Conservation (phyloP, 352 stramenopile species). For the Hyaloperonospora brassicae region DNA sequence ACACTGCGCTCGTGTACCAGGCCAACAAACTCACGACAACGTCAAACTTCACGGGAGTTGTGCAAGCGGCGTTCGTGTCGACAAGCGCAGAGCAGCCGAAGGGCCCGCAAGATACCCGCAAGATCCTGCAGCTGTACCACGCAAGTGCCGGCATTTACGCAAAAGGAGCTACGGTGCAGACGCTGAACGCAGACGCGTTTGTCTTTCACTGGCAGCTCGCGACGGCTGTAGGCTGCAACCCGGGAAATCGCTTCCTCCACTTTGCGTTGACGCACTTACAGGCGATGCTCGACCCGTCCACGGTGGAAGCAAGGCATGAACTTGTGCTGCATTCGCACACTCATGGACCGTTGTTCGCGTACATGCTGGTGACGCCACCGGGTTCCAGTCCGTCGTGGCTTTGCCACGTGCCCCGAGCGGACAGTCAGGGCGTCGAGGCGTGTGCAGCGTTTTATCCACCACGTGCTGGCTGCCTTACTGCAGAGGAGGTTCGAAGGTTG, state of each 20-base stretch:
- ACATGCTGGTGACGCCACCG: conserved; percentile 21
- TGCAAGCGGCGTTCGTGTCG: conserved; percentile 60
- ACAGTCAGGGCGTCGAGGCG: conserved; percentile 34
- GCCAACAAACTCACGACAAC: conserved; percentile 47
- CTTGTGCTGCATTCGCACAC: conserved; percentile 69
- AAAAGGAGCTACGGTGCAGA: conserved; percentile 14
- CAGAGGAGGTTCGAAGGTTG: conserved; percentile 28
- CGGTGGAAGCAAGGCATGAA: conserved; percentile 33
- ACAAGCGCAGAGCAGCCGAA: conserved; percentile 24
- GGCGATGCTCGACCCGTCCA: conserved; percentile 40
- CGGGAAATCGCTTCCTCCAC: conserved; percentile 41
- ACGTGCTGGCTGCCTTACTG: conserved; percentile 19
- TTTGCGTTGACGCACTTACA: conserved; percentile 62
- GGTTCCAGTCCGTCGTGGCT: conserved; percentile 32
- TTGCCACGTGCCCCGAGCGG: conserved; percentile 36
- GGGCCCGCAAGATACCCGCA: conserved; percentile 22
- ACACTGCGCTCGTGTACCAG: conserved; percentile 30
- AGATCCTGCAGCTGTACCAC: conserved; percentile 53
- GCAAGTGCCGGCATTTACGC: conserved; percentile 49
- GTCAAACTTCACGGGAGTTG: conserved; percentile 47
- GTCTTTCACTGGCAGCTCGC: conserved; percentile 50
- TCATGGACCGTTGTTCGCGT: conserved; percentile 55
- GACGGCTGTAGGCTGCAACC: conserved; percentile 18
- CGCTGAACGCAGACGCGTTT: conserved; percentile 36
- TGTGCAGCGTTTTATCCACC: conserved; percentile 50